These are phyloP conservation scores for Hypoxylon fragiforme DNA, from an alignment of 495 filamentous ascomycete species.

Conservation along the genomic window DNA sequence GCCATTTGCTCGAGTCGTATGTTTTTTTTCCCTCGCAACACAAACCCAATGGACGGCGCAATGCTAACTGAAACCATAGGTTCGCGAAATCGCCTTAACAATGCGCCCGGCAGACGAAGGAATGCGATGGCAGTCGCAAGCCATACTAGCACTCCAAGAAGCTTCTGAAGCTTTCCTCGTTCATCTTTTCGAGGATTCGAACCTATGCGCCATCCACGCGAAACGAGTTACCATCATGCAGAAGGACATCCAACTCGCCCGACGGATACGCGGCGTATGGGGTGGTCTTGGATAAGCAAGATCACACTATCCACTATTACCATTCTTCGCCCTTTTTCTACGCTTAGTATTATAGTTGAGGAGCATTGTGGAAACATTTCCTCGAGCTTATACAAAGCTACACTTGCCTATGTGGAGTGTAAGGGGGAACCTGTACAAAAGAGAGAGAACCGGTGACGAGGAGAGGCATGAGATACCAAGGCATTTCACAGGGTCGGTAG, in stretches of 20 bases:
- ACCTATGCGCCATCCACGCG: constrained; percentile 92
- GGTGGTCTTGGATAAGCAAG: constrained; percentile 48
- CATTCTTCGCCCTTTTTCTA: neutral
- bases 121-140: constrained; percentile 89
- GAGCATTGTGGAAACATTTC: neutral
- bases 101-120: constrained; percentile 56
- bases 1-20: constrained; percentile 83
- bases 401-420: too few relatives aligned
- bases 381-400: neutral
- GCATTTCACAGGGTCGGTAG: constrained; percentile 13
- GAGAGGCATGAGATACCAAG: constrained; percentile 12
- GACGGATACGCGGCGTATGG: constrained; percentile 73
- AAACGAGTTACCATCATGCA: constrained; percentile 98
- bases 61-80: constrained; percentile 50
- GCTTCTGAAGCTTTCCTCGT: constrained; percentile 91
- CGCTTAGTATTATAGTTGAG: neutral
- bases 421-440: constrained; percentile 8
- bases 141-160: constrained; percentile 88
- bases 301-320: too few relatives aligned
- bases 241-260: constrained; percentile 89
- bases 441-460: neutral
- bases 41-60: neutral
- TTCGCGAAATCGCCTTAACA: constrained; percentile 77
- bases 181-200: constrained; percentile 93
- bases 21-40: constrained; percentile 21